phyloP scores from a whole-genome alignment of 164 flowering plant species.

The Chloranthus sessilifolius region DNA sequence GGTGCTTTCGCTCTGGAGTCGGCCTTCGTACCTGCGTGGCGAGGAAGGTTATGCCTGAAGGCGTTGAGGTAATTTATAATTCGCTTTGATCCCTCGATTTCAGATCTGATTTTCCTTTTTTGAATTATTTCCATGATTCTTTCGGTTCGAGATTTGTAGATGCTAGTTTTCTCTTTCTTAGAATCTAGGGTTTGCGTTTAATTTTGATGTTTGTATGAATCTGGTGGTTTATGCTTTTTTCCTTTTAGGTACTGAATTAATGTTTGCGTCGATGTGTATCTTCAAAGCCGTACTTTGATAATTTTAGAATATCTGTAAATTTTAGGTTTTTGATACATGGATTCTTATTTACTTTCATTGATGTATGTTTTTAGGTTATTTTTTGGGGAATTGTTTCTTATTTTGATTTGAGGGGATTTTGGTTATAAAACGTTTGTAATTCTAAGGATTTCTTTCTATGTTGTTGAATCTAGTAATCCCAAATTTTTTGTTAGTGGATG shows the following conservation, averaged over 20 bases:
- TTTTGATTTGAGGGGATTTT: too few species aligned
- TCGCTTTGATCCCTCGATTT: conserved; percentile 3
- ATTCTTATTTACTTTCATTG: too few species aligned
- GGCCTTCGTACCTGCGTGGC: conserved; percentile 14
- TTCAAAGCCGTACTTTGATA: neutral
- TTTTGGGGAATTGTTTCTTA: too few species aligned
- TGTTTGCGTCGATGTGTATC: neutral
- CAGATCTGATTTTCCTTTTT: neutral
- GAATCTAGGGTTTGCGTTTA: neutral
- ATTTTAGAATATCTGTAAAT: too few species aligned
- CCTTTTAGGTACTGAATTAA: neutral
- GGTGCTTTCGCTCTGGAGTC: neutral
- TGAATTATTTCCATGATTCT: neutral
- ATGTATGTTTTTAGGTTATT: too few species aligned
- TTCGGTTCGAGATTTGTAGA: conserved; percentile 6
- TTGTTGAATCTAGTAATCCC: too few species aligned
- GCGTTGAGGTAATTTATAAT: conserved; percentile 30
- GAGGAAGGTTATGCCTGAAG: conserved; percentile 54
- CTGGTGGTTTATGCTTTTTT: neutral
- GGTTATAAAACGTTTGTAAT: too few species aligned
- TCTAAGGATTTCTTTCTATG: too few species aligned
- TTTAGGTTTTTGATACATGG: too few species aligned
- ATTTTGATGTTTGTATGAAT: neutral
- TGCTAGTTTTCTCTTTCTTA: neutral
- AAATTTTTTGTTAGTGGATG: too few species aligned